Evolutionary conservation across 2,329 filamentous ascomycete species (phyloP).

Genomic region (Pseudogymnoascus sp.): DNA sequence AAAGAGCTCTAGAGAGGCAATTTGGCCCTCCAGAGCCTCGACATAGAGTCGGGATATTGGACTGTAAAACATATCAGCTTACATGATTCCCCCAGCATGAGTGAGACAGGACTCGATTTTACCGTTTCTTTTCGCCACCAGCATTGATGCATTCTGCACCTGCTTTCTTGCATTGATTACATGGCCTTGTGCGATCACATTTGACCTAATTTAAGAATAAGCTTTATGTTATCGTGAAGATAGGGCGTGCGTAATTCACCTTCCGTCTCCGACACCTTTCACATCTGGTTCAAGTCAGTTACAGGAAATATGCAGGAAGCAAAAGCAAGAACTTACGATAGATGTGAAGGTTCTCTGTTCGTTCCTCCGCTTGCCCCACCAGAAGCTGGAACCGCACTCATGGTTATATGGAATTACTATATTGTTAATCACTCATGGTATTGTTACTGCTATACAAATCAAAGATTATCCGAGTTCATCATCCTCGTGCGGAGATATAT

Average conservation of each 20-base stretch:
- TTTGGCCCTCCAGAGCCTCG: slow-evolving; percentile 42
- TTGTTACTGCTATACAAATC: neutral
- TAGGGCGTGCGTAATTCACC: slow-evolving; percentile 25
- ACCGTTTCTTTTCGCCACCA: slow-evolving; percentile 40
- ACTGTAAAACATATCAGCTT: slow-evolving; percentile 24
- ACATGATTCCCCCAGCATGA: neutral
- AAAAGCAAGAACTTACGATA: slow-evolving; percentile 4
- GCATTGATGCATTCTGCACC: slow-evolving; percentile 37
- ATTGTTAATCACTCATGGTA: neutral
- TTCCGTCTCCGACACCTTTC: slow-evolving; percentile 41
- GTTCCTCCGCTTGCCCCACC: slow-evolving; percentile 5
- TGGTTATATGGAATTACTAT: neutral
- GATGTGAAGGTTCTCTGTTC: slow-evolving; percentile 8
- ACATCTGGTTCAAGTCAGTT: slow-evolving; percentile 30
- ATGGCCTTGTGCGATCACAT: slow-evolving; percentile 47
- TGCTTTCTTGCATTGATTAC: slow-evolving; percentile 42
- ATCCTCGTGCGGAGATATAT: neutral
- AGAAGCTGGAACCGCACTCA: slow-evolving; percentile 6
- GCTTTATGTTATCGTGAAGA: neutral
- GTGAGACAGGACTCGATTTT: slow-evolving; percentile 8
- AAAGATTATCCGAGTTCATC: slow-evolving; percentile 2
- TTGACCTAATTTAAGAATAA: slow-evolving; percentile 40
- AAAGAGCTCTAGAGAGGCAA: slow-evolving; percentile 41
- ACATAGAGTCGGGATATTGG: slow-evolving; percentile 42
- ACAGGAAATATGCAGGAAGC: neutral